Evolutionary conservation across 352 stramenopile species (phyloP), one percentile per base, ranked within the genome.

Genomic region (Globisporangium cystogenes): DNA sequence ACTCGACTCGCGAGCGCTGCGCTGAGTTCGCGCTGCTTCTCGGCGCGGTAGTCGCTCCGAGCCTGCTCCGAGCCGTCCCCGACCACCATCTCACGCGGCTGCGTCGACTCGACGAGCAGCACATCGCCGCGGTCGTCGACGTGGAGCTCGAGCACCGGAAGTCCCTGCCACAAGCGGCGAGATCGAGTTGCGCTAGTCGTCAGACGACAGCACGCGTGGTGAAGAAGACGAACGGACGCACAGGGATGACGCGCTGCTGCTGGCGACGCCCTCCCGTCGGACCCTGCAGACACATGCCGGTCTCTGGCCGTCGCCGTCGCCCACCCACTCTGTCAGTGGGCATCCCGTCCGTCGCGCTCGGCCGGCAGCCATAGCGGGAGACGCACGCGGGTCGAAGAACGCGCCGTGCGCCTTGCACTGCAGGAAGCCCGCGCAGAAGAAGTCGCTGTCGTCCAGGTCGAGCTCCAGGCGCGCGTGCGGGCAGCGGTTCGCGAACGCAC

Each of bases 401-500:
- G 82, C 79, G 37, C 76, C 82, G 58, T 93, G 82, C 3, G 67
- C 77, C 53, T 93, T 93, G 72, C 82, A 93, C 54, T 87, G 76
- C 42, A 93, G 63, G 51, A 90, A 88, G 14, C 79, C 79, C 64
- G 88, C 72, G 50, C 62, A 74, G 60, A 90, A 87, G 57, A 93
- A 93, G 55, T 90, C 79, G 62, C 72, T 78, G 68, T 90, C 82
- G 60, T 90, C 77, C 47, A 87, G 59, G 55, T 93, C 79, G 46
- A 93, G 60, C 62, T 93, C 79, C 53, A 90, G 58, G 52, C 73
- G 62, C 41, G 82, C 80, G 49, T 93, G 77, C 7, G 79, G 74
- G 53, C 79, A 88, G 54, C 68, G 67, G 65, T 90, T 90, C 42
- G 77, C 61, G 43, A 85, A 90, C 20, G 70, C 74, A 4, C 72